Evolutionary conservation across 2,329 filamentous ascomycete genomes (phyloP).

Genomic region (Sclerotinia sclerotiorum): DNA sequence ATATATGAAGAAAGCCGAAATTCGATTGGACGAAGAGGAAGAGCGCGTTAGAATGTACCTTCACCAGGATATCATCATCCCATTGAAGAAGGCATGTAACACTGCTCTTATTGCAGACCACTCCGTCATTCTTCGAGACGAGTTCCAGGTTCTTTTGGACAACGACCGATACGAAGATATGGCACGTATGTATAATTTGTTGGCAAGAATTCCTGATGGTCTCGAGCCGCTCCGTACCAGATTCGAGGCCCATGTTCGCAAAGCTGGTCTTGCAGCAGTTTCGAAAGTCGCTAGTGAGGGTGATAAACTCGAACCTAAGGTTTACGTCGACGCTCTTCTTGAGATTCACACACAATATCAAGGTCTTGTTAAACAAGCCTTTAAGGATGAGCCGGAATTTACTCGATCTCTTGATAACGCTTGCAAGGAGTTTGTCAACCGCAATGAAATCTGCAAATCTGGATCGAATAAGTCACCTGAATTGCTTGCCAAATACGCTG

Average conservation of each 20-base stretch:
- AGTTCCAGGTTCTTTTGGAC: slow-evolving; percentile 91
- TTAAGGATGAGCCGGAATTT: slow-evolving; percentile 94
- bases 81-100: slow-evolving; percentile 84
- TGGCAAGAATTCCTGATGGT: slow-evolving; percentile 86
- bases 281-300: slow-evolving; percentile 87
- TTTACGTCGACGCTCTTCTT: slow-evolving; percentile 91
- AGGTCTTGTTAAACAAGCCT: slow-evolving; percentile 85
- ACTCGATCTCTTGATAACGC: slow-evolving; percentile 95
- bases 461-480: slow-evolving; percentile 94
- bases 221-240: slow-evolving; percentile 81
- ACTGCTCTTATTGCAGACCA: slow-evolving; percentile 87
- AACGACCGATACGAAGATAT: slow-evolving; percentile 95
- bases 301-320: slow-evolving; percentile 90
- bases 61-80: slow-evolving; percentile 81
- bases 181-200: slow-evolving; percentile 90
- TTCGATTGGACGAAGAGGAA: slow-evolving; percentile 86
- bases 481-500: slow-evolving; percentile 91
- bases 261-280: slow-evolving; percentile 82
- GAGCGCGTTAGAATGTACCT: slow-evolving; percentile 90
- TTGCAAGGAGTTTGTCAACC: slow-evolving; percentile 96
- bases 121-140: slow-evolving; percentile 80
- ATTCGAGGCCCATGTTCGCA: slow-evolving; percentile 91
- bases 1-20: slow-evolving; percentile 99
- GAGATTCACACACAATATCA: slow-evolving; percentile 95
- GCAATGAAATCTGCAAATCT: slow-evolving; percentile 92